Conservation (phyloP, 805 yeast species). For the Myxozyma geophila region DNA sequence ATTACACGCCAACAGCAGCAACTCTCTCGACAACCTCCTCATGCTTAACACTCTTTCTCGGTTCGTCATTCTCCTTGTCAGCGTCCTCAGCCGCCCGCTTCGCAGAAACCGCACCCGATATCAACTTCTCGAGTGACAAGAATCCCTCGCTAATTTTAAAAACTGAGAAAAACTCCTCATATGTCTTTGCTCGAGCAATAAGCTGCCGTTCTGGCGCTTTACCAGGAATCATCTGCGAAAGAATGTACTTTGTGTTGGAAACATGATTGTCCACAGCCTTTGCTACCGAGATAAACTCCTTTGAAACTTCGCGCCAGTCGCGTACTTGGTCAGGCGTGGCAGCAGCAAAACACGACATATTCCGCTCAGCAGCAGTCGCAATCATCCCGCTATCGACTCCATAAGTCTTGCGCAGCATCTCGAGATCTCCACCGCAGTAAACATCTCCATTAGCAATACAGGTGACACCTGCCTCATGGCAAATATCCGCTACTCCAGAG, state of each 20-base stretch:
- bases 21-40: background rate
- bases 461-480: conserved; percentile 65
- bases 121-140: background rate
- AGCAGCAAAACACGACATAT: conserved; percentile 72
- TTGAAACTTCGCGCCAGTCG: conserved; percentile 57
- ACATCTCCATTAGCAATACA: conserved; percentile 85
- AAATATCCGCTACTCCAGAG: conserved; percentile 61
- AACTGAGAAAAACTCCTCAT: conserved; percentile 42
- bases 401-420: conserved; percentile 55
- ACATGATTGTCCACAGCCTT: conserved; percentile 61
- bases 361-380: conserved; percentile 86
- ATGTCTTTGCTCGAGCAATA: conserved; percentile 60
- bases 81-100: background rate
- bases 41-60: background rate
- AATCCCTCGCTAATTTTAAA: background rate
- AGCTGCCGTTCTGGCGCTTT: conserved; percentile 62
- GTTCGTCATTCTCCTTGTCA: background rate
- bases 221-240: conserved; percentile 80
- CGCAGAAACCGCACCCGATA: background rate
- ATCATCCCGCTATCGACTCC: conserved; percentile 85
- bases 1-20: background rate
- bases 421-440: conserved; percentile 57
- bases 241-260: conserved; percentile 79
- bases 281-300: conserved; percentile 63
- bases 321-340: conserved; percentile 42